Evolutionary conservation across 805 yeast genomes (phyloP).

Genomic region (Starmerella bacillaris): DNA sequence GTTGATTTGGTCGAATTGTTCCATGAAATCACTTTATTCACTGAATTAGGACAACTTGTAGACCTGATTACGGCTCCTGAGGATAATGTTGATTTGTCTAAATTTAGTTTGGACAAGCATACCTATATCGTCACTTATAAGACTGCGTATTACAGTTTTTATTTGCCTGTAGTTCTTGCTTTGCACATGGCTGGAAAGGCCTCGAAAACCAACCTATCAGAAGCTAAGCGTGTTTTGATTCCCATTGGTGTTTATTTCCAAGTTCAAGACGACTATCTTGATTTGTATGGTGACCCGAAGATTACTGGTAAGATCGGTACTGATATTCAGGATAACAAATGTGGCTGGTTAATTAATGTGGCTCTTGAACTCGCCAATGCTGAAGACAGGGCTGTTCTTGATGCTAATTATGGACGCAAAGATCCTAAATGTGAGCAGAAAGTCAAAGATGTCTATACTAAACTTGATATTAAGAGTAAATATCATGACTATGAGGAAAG

Average conservation of each 20-base stretch:
- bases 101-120: slow-evolving; percentile 76
- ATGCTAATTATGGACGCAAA: slow-evolving; percentile 79
- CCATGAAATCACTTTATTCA: slow-evolving; percentile 94
- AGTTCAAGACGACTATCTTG: slow-evolving; percentile 93
- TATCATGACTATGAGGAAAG: slow-evolving; percentile 73
- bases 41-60: slow-evolving; percentile 89
- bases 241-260: slow-evolving; percentile 98
- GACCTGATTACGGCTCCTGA: slow-evolving; percentile 97
- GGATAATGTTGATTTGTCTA: slow-evolving; percentile 71
- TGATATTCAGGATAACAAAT: slow-evolving; percentile 93
- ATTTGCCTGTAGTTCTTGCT: slow-evolving; percentile 91
- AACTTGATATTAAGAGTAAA: slow-evolving; percentile 49
- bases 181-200: slow-evolving; percentile 78
- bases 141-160: slow-evolving; percentile 94
- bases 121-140: slow-evolving; percentile 89
- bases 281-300: slow-evolving; percentile 93
- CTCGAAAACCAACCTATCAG: slow-evolving; percentile 58
- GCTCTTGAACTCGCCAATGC: slow-evolving; percentile 64
- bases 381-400: slow-evolving; percentile 68
- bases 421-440: slow-evolving; percentile 46
- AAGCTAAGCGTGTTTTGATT: slow-evolving; percentile 69
- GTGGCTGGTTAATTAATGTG: slow-evolving; percentile 92
- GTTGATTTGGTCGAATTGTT: slow-evolving; percentile 80
- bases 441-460: slow-evolving; percentile 56
- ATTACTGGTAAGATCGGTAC: slow-evolving; percentile 98